Evolutionary conservation across 1,284 basidiomycete genomes (phyloP).

Genomic region (Mixia osmundae): DNA sequence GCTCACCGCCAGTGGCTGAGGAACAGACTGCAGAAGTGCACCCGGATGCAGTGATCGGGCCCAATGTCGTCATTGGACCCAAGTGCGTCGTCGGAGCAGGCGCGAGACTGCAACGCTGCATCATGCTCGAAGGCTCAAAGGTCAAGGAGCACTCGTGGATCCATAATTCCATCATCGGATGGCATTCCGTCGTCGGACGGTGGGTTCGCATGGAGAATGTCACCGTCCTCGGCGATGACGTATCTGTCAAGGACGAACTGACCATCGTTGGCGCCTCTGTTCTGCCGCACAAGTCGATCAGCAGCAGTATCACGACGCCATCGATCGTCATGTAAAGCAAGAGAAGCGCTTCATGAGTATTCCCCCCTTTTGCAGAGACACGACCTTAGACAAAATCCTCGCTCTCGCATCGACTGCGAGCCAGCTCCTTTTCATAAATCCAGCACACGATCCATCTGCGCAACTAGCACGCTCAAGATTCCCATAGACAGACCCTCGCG

Average conservation of each 20-base stretch:
- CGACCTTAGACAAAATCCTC: no score
- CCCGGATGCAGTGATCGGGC: constrained; percentile 27
- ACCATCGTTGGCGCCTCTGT: constrained; percentile 30
- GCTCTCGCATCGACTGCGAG: no score
- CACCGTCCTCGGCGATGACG: constrained; percentile 30
- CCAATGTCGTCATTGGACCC: constrained; percentile 31
- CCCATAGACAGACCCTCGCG: no score
- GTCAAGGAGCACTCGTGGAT: constrained; percentile 31
- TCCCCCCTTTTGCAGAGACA: no score
- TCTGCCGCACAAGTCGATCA: constrained; percentile 26
- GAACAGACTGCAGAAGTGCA: constrained; percentile 27
- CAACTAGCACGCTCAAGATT: no score
- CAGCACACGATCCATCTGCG: no score
- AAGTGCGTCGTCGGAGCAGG: constrained; percentile 29
- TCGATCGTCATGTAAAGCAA: constrained; percentile 14
- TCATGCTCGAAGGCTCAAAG: constrained; percentile 26
- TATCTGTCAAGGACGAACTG: constrained; percentile 31
- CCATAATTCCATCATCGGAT: constrained; percentile 29
- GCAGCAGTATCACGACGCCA: constrained; percentile 9
- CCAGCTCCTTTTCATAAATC: no score
- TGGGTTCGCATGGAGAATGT: constrained; percentile 30
- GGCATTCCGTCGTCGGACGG: constrained; percentile 30
- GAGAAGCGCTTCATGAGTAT: no score
- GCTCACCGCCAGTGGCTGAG: constrained; percentile 6
- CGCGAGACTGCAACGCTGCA: constrained; percentile 30